A percentile compares a stretch with the other conserved stretches of the same genome.
phyloP scores from a whole-genome alignment of 1,284 basidiomycete genomes.

The Mycena sp. region DNA sequence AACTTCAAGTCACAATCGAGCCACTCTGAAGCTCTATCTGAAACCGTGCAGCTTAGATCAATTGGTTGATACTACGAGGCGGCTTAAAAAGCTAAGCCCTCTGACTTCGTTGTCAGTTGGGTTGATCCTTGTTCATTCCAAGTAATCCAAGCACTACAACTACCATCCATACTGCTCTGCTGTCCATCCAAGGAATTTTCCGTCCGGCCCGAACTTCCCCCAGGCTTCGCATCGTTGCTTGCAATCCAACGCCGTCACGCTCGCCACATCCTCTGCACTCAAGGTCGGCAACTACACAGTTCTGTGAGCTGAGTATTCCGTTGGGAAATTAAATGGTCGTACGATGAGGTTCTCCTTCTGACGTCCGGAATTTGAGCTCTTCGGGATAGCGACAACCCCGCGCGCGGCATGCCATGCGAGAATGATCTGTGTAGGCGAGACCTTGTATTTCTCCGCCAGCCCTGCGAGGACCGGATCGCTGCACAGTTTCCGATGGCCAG shows the following conservation, averaged over 20 bases:
- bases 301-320: not conserved
- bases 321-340: constrained; percentile 35
- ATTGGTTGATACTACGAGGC: too few relatives aligned
- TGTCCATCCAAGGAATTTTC: constrained; percentile 8
- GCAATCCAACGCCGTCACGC: constrained; percentile 22
- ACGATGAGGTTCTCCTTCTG: constrained; percentile 46
- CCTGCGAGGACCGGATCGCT: constrained; percentile 52
- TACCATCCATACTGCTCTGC: constrained; percentile 14
- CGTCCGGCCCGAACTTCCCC: not conserved
- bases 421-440: constrained; percentile 48
- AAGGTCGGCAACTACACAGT: constrained; percentile 2
- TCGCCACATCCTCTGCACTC: not conserved
- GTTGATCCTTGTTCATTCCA: not conserved
- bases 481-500: constrained; percentile 46
- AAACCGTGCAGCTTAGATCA: too few relatives aligned
- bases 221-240: not conserved
- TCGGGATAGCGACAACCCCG: constrained; percentile 52
- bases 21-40: too few relatives aligned
- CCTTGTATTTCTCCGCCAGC: constrained; percentile 47
- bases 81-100: too few relatives aligned
- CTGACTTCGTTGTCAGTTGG: not conserved
- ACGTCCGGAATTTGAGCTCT: constrained; percentile 51
- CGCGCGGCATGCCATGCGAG: constrained; percentile 59
- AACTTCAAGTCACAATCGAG: not conserved
- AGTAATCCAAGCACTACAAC: constrained; percentile 49